These are phyloP conservation scores for Mycena amicta DNA, from an alignment of 768 basidiomycete genomes.

Conservation along the genomic window DNA sequence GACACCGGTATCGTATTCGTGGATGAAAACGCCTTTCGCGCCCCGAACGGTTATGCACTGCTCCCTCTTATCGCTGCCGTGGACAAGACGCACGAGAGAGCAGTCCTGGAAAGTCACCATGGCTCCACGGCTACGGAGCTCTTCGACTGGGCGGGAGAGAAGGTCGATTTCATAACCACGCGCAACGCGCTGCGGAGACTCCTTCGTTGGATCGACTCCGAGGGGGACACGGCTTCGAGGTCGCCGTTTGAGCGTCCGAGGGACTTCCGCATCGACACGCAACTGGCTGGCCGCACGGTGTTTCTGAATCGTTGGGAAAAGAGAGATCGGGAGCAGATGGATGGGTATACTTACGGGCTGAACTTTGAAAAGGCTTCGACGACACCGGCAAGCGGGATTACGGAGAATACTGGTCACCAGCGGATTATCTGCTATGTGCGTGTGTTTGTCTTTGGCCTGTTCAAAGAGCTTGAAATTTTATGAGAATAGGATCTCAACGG, in stretches of 20 bases:
- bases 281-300: conserved; percentile 64
- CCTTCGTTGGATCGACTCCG: conserved; percentile 52
- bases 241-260: conserved; percentile 21
- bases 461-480: not conserved
- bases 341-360: conserved; percentile 52
- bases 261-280: conserved; percentile 72
- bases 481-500: conserved; percentile 61
- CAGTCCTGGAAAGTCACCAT: no score
- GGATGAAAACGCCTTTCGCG: conserved; percentile 44
- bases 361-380: conserved; percentile 66
- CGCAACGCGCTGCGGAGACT: conserved; percentile 69
- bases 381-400: conserved; percentile 47
- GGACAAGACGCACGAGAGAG: conserved; percentile 41
- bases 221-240: conserved; percentile 8
- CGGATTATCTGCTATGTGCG: conserved; percentile 62
- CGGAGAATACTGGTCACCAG: conserved; percentile 57
- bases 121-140: conserved; percentile 29
- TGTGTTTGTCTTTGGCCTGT: not conserved
- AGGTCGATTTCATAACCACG: conserved; percentile 57
- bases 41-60: conserved; percentile 26
- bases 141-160: conserved; percentile 43
- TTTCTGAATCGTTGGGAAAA: conserved; percentile 64
- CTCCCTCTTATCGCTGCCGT: conserved; percentile 66
- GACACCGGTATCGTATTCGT: conserved; percentile 39
- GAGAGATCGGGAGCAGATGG: conserved; percentile 35